Evolutionary conservation across 345 rosid genomes (phyloP), one percentile per base, ranked within the genome.

Genomic region (Syzygium aqueum): DNA sequence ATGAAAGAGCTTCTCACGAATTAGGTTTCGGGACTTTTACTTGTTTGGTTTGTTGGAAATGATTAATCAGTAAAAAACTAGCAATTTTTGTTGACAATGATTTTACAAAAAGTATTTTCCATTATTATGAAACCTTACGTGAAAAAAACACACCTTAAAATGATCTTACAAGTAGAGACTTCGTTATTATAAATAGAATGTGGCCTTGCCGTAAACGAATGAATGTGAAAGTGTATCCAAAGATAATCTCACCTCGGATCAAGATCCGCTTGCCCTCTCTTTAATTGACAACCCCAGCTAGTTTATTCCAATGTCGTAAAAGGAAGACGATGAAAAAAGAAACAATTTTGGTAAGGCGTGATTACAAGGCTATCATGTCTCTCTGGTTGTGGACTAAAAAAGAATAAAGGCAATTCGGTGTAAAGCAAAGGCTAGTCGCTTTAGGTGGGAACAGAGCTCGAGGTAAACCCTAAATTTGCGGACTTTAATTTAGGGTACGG

Each of bases 281-380:
- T 73, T 33, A 12, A 73, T 37, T 73, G 80, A 73, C 49, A 33
- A 19, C 49, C 49, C 49, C 80, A 9, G 37, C 25, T 73, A 37
- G 49, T 37, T 73, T 33, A 73, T 73, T 73, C 49, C 49, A 33
- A 73, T 37, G 22, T 1, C 23, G 27, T 19, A 19, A 73, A 73
- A 73, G 49, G 80, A 59, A 37, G n/a, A 30, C 84, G 14, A 77
- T 33, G 43, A 33, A 7, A 52, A 86, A 43, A 43, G 46, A 43
- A 78, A 49, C 54, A 73, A 77, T 40, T 40, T 67, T 8, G 37
- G 77, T 19, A 87, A 90, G 87, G 95, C 94, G 92, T 91, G 95
- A 92, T 87, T 88, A 49, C 88, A 87, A 85, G 92, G 92, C 53
- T 87, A 93, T 92, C 90, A 92, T 92, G 88, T 77, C 88, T 16